Base-by-base conservation (phyloP, 805 yeast genomes). In the Candida easanensis region DNA sequence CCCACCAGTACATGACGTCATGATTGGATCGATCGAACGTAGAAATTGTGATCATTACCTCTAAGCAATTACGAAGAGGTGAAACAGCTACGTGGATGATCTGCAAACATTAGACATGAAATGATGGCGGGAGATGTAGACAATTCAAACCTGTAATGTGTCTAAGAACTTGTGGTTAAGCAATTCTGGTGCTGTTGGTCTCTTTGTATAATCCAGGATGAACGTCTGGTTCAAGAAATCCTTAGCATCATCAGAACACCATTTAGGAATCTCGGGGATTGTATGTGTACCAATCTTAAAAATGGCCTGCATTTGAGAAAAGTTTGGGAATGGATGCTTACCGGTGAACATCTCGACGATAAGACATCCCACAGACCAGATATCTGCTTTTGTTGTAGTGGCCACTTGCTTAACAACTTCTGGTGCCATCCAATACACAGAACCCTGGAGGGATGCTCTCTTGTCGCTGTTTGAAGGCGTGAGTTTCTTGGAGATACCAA, bases 351-450 rank as follows among this genome's bases (percentile, higher is more conserved):
- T 89, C 63, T 93, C 99, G 26, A 93, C 82, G 13, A 91, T 77
- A 20, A 93, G 74, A 62, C 98, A 93, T 0, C 98, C 99, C 9
- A 95, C 84, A 0, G 97, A 88, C 99, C 99, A 93, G 20, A 93
- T 88, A 62, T 93, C 99, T 0, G 96, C 96, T 63, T 88, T 88
- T 30, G 84, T 82, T 1, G 98, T 91, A 41, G 91, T 87, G 0
- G 89, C 87, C 2, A 87, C 82, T 58, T 90, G 97, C 56, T 89
- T 88, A 15, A 93, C 98, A 8, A 93, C 98, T 61, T 93, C 99
- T 0, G 99, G 99, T 0, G 99, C 98, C 99, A 93, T 93, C 98
- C 99, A 93, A 60, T 84, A 93, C 0, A 91, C 89, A 0, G 96
- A 88, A 0, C 99, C 99, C 64, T 91, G 97, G 41, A 88, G 66